Percentiles rank a stretch among this genome's conserved stretches.
phyloP scores from a whole-genome alignment of 441 rosid species.

The Erysimum pusillum region DNA sequence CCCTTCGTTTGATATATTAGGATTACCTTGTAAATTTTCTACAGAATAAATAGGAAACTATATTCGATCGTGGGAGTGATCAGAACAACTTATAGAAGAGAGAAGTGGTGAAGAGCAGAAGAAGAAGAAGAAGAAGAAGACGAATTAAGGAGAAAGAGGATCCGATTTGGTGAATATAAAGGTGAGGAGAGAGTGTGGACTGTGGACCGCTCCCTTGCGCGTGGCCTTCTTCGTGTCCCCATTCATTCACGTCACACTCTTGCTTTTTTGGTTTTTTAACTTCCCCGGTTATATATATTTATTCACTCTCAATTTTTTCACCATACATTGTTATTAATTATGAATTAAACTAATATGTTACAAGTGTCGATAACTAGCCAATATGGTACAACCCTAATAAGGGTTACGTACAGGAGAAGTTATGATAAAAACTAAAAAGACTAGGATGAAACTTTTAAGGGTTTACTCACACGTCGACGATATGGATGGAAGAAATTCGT shows the following conservation, averaged over 20 bases:
- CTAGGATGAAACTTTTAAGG: too few relatives aligned
- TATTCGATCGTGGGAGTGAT: not conserved
- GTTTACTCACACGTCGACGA: too few relatives aligned
- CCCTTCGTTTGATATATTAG: not conserved
- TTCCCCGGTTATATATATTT: not conserved
- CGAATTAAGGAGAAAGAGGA: slow-evolving; percentile 28
- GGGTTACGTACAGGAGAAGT: too few relatives aligned
- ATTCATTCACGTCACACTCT: slow-evolving; percentile 31
- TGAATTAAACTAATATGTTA: not conserved
- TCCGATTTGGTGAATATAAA: slow-evolving; percentile 37
- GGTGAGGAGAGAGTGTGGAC: slow-evolving; percentile 31
- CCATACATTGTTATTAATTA: not conserved
- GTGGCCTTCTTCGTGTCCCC: slow-evolving; percentile 39
- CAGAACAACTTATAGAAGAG: not conserved
- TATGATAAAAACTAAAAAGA: too few relatives aligned
- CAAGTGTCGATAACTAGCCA: not conserved
- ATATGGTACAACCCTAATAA: too few relatives aligned
- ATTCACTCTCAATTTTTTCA: not conserved
- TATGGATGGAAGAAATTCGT: too few relatives aligned
- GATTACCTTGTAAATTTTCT: slow-evolving; percentile 28
- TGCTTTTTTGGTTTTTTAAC: not conserved
- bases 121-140: slow-evolving; percentile 31
- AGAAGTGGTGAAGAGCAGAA: not conserved
- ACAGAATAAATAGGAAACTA: slow-evolving; percentile 8
- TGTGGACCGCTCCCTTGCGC: slow-evolving; percentile 44